Base-by-base conservation (phyloP, 2,329 filamentous ascomycete genomes). In the Emmonsia crescens region DNA sequence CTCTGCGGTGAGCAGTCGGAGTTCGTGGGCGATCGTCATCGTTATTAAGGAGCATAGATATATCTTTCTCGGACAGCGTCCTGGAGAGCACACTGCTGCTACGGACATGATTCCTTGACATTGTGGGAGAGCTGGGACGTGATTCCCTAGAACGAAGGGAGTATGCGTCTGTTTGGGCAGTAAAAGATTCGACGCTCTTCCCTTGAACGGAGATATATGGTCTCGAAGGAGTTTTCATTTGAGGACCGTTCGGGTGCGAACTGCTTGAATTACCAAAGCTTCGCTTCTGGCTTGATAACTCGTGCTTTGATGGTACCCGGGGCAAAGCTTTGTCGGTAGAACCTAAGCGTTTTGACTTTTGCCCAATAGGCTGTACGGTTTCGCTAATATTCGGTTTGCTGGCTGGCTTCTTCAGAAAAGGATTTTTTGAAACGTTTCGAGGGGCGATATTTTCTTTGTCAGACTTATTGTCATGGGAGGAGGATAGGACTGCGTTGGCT, bases 81-180 rank as follows among this genome's bases (percentile, higher is more conserved):
- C 75, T 65, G 12, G 76, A 76, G 64, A 79, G 60, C 10, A 75
- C 75, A 60, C 75, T 78, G 61, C 72, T 77, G 62, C 76, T 77
- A 61, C 74, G 75, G 24, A 77, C 70, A 69, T 77, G 76, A 10
- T 72, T 71, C 51, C 74, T 71, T 46, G 72, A 66, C n/a, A 73
- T 64, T 1, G 71, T 71, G 24, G 76, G 71, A 16, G 77, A 79
- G 19, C 71, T 70, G 5, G 77, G 70, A 19, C 74, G 72, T 16
- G 67, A 67, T 29, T 74, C 72, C 33, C 66, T 61, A 42, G 74
- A 68, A 40, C 71, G 74, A 6, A 71, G 63, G 38, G 76, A 76
- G 65, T 75, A 78, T 4, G 76, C 68, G 64, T 79, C 76, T 0
- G 75, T 74, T 52, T 77, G 76, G 9, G 74, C 70, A 27, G 77